Percentiles rank a stretch among this genome's conserved stretches.
These are phyloP conservation scores for Tillandsia fasciculata DNA, from an alignment of 176 grass and related monocot species.

Conservation along the genomic window DNA sequence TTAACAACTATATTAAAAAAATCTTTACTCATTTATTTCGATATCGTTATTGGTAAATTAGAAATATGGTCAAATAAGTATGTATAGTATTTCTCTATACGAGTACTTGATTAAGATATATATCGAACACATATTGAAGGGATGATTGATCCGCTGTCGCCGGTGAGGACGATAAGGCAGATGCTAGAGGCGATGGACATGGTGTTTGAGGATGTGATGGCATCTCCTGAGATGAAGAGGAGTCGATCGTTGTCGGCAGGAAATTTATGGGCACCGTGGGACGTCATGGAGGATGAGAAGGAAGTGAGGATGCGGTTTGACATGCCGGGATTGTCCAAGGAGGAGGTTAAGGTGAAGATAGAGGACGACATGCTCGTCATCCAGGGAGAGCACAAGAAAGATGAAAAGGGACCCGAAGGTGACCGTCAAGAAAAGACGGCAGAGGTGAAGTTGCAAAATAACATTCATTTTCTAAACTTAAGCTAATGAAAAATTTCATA, in stretches of 20 bases:
- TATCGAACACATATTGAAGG: conserved; percentile 12
- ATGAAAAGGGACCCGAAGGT: conserved; percentile 6
- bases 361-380: conserved; percentile 64
- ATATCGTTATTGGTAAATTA: too few species aligned
- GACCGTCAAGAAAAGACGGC: too few species aligned
- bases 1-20: too few species aligned
- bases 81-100: too few species aligned
- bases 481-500: too few species aligned
- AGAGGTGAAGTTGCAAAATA: too few species aligned
- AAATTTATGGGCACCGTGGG: conserved; percentile 48
- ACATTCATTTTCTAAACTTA: too few species aligned
- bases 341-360: conserved; percentile 72
- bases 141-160: conserved; percentile 58
- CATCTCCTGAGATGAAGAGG: conserved; percentile 24
- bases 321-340: conserved; percentile 52
- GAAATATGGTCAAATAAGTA: too few species aligned
- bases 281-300: conserved; percentile 54
- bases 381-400: conserved; percentile 46
- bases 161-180: conserved; percentile 72
- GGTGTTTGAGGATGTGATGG: conserved; percentile 57
- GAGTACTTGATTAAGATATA: too few species aligned
- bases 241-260: not conserved
- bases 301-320: conserved; percentile 79
- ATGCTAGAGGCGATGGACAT: conserved; percentile 89
- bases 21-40: too few species aligned